phyloP scores from a whole-genome alignment of 106 monocot genomes.

The Platanthera guangdongensis region DNA sequence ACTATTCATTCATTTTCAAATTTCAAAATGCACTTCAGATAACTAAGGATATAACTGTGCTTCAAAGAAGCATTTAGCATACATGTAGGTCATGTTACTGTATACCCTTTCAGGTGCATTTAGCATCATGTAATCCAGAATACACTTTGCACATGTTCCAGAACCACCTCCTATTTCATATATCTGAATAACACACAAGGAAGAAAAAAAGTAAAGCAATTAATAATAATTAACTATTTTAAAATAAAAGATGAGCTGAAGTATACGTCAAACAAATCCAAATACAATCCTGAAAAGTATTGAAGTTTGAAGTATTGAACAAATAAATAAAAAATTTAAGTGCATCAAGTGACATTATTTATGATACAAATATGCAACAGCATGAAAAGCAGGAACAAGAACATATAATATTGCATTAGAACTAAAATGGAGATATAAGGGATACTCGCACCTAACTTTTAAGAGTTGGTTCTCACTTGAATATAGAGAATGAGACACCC shows the following conservation, averaged over 20 bases:
- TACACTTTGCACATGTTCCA: constrained; percentile 96
- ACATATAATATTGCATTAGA: too few relatives aligned
- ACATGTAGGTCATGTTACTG: constrained; percentile 91
- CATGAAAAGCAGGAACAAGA: too few relatives aligned
- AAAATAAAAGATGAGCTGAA: too few relatives aligned
- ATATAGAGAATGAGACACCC: too few relatives aligned
- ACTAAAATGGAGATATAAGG: too few relatives aligned
- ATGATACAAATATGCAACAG: too few relatives aligned
- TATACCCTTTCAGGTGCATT: constrained; percentile 94
- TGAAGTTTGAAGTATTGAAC: not conserved
- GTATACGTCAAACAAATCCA: not conserved
- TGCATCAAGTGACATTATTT: not conserved
- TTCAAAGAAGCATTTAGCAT: constrained; percentile 17
- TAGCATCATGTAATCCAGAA: constrained; percentile 98
- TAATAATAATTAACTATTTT: not conserved
- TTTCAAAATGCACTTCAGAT: not conserved
- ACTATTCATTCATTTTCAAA: not conserved
- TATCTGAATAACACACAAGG: constrained; percentile 47
- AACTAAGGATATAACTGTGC: not conserved
- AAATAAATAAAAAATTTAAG: not conserved
- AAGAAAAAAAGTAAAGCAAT: not conserved
- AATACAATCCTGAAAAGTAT: not conserved
- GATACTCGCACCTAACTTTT: too few relatives aligned
- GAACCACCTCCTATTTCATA: constrained; percentile 99
- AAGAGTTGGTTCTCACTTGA: too few relatives aligned